phyloP scores from a whole-genome alignment of 495 filamentous ascomycete species.

The Aspergillus bertholletiae region DNA sequence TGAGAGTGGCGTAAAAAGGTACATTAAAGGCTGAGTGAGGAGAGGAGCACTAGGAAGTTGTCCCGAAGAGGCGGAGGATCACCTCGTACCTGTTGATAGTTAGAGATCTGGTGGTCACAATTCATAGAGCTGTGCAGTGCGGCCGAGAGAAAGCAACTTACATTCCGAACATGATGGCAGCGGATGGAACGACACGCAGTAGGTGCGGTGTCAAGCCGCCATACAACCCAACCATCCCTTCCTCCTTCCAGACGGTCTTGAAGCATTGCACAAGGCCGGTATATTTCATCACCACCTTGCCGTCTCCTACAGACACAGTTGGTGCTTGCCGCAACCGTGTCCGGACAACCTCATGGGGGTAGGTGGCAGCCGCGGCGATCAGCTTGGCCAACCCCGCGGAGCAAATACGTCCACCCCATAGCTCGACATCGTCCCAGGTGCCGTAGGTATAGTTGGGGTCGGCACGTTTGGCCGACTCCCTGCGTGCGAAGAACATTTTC shows the following conservation, averaged over 20 bases:
- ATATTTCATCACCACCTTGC: slow-evolving; percentile 46
- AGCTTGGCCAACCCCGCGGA: slow-evolving; percentile 55
- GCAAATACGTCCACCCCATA: slow-evolving; percentile 44
- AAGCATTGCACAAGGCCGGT: slow-evolving; percentile 55
- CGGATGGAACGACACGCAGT: slow-evolving; percentile 69
- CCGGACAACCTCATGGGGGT: slow-evolving; percentile 57
- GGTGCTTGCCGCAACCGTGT: slow-evolving; percentile 56
- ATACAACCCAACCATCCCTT: slow-evolving; percentile 54
- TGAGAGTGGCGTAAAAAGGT: neutral
- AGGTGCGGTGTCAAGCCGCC: slow-evolving; percentile 58
- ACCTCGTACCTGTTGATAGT: slow-evolving; percentile 53
- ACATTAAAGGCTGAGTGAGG: neutral
- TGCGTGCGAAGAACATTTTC: slow-evolving; percentile 42
- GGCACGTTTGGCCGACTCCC: slow-evolving; percentile 33
- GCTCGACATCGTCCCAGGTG: slow-evolving; percentile 43
- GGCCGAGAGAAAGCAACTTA: slow-evolving; percentile 33
- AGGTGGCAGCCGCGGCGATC: slow-evolving; percentile 52
- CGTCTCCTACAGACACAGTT: slow-evolving; percentile 30
- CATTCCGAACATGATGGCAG: slow-evolving; percentile 93
- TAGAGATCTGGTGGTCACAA: too few relatives aligned
- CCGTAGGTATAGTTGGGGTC: slow-evolving; percentile 25
- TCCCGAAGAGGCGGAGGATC: slow-evolving; percentile 51
- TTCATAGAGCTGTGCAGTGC: too few relatives aligned
- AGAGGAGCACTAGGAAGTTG: neutral
- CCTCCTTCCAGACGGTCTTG: slow-evolving; percentile 49